Percentiles rank a stretch among this genome's conserved stretches.
Conservation (phyloP, 2,329 filamentous ascomycete genomes). For the Sporothrix protearum region DNA sequence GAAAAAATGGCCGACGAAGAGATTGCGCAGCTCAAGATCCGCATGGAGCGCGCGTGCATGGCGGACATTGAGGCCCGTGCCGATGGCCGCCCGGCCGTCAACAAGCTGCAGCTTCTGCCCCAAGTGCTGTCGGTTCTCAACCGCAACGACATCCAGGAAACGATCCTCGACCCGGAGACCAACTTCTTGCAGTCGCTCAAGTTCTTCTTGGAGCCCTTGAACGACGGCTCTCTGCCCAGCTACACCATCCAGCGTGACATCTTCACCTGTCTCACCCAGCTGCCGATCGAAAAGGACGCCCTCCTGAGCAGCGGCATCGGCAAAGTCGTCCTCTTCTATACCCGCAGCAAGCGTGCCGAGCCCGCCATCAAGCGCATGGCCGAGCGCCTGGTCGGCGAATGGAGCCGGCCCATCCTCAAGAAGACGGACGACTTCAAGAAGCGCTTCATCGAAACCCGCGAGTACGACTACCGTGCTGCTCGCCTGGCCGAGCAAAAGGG, state of each 20-base stretch:
- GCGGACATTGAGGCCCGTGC: conserved; percentile 80
- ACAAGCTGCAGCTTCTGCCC: conserved; percentile 91
- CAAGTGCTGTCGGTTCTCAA: conserved; percentile 86
- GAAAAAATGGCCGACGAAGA: conserved; percentile 87
- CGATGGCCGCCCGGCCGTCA: conserved; percentile 73
- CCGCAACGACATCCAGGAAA: conserved; percentile 78
- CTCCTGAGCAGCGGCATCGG: conserved; percentile 89
- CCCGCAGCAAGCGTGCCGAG: conserved; percentile 87
- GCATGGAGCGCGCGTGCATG: conserved; percentile 87
- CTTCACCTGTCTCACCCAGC: conserved; percentile 71
- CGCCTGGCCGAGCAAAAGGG: conserved; percentile 45
- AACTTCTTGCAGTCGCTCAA: conserved; percentile 93
- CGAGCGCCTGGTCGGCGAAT: conserved; percentile 87
- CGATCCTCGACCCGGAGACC: conserved; percentile 87
- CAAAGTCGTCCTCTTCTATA: conserved; percentile 96
- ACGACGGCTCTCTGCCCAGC: conserved; percentile 88
- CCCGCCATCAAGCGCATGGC: conserved; percentile 87
- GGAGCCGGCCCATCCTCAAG: conserved; percentile 91
- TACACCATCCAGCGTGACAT: conserved; percentile 98
- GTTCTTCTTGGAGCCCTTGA: conserved; percentile 94
- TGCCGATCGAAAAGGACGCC: conserved; percentile 88
- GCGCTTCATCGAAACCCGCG: conserved; percentile 61
- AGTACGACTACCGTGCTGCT: conserved; percentile 59
- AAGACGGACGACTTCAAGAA: conserved; percentile 94
- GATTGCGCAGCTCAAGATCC: conserved; percentile 79